Evolutionary conservation across 441 rosid species (phyloP).

Genomic region (Gossypium gossypioides): DNA sequence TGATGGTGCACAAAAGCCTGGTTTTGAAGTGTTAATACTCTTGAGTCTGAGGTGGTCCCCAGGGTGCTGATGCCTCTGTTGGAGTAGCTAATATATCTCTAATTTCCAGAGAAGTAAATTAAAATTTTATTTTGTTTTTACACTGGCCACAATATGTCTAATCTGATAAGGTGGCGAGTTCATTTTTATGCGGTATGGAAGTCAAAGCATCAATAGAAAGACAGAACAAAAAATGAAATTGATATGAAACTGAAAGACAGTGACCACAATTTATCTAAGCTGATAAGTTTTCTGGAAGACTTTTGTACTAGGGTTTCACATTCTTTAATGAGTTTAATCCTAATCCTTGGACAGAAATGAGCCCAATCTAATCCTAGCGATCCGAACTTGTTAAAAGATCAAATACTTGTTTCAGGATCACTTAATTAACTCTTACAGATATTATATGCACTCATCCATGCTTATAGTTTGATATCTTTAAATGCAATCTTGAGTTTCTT

Average conservation of each 20-base stretch:
- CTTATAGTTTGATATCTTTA: background rate
- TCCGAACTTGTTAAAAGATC: background rate
- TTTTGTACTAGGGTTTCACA: background rate
- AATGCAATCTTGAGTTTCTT: background rate
- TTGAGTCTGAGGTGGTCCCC: background rate
- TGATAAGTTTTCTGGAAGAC: background rate
- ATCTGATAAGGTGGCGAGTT: background rate
- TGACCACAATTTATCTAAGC: background rate
- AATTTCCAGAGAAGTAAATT: background rate
- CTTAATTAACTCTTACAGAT: background rate
- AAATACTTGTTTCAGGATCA: background rate
- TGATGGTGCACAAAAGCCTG: background rate
- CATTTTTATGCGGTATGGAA: background rate
- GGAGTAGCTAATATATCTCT: background rate
- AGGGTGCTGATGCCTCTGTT: background rate
- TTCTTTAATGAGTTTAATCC: background rate
- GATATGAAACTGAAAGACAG: background rate
- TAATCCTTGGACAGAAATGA: background rate
- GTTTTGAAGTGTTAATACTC: background rate
- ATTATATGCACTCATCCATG: background rate
- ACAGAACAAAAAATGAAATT: background rate
- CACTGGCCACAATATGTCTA: background rate
- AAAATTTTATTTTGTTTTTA: background rate
- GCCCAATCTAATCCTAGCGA: background rate
- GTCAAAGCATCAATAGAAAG: background rate